Evolutionary conservation across 371 early-diverging fungal species (phyloP), one percentile per base, ranked within the genome.

Genomic region (Rhizopus stolonifer): DNA sequence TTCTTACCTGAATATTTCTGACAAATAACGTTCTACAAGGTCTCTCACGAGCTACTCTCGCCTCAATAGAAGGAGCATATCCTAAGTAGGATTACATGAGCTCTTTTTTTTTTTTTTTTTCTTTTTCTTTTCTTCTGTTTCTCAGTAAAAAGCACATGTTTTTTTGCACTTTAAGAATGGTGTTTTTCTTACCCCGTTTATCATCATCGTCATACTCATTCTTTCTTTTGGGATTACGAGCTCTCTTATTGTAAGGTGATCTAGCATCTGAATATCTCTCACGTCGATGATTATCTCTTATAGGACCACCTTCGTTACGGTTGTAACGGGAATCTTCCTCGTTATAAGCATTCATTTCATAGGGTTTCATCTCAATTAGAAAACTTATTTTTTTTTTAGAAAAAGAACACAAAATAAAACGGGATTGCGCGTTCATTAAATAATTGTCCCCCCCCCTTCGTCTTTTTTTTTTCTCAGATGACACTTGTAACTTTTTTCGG

Each of bases 401-500:
- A n/a, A n/a, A n/a, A n/a, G n/a, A n/a, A 29, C 10, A 29, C 31
- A 29, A 29, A 29, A 29, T 4, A 29, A 29, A 29, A 29, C 4
- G 10, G 31, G 7, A 29, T 29, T 29, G n/a, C n/a, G n/a, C n/a
- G n/a, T n/a, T n/a, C n/a, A n/a, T n/a, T n/a, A n/a, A n/a, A n/a
- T n/a, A n/a, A n/a, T n/a, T n/a, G n/a, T n/a, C n/a, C n/a, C n/a
- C n/a, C 10, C 10, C 31, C 10, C 10, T 29, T 29, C 10, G 4
- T 29, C 31, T 29, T 4, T 29, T 29, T 29, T 29, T 29, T 29
- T 29, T 29, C 10, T 29, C 10, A 29, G 39, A 86, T 86, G 88
- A 82, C 85, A 10, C 61, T 80, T 23, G 56, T 67, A 29, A 72
- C 81, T n/a, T 88, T 89, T 70, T 87, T 91, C 69, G 89, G 87